Base-by-base conservation (phyloP, 768 basidiomycete genomes). In the Lanmaoa pseudosensibilis region DNA sequence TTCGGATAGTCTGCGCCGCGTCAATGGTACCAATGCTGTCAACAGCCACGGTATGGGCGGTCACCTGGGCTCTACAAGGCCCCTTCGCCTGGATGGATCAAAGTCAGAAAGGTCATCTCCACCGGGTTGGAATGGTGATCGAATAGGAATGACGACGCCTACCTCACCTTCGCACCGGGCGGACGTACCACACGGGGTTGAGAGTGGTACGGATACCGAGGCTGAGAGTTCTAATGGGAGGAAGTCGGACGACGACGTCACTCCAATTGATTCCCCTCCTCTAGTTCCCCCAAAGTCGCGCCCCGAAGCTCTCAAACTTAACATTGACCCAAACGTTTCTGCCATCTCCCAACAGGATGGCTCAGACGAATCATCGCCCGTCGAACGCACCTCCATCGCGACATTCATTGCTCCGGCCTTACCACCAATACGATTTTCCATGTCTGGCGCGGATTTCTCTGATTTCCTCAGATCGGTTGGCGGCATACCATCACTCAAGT, bases 361-460 rank as follows among this genome's bases (percentile, higher is more conserved):
- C 48, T 78, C 76, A 3, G 80, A 82, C 21, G 87, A 88, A 60
- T 82, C 83, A 12, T 82, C 84, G 2, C 82, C 85, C 0, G 82
- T 89, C 32, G 83, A 90, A 66, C 81, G 79, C 41, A 84, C 81
- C 12, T 85, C 87, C 9, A 82, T 81, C 63, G 77, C 88, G 7
- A 92, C 92, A 19, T 89, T 88, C 69, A 90, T 92, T 47, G 89
- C 91, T 0, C 93, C 94, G 38, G 90, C 92, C 4, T 77, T 94
- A 30, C 93, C 93, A 3, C 92, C 92, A 0, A 94, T 96, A 65
- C 85, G 91, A n/a, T 88, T 96, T 70, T 95, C 94, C 16, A 80
- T 96, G 75, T 88, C 84, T 56, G 82, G 85, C 45, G 77, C 84
- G 0, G 94, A 96, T 69, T 94, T 98, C 65, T 83, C 86, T 0